A percentile compares a stretch with the other conserved stretches of the same genome.
Conservation (phyloP, 768 basidiomycete genomes). For the Tephrocybe sp. region DNA sequence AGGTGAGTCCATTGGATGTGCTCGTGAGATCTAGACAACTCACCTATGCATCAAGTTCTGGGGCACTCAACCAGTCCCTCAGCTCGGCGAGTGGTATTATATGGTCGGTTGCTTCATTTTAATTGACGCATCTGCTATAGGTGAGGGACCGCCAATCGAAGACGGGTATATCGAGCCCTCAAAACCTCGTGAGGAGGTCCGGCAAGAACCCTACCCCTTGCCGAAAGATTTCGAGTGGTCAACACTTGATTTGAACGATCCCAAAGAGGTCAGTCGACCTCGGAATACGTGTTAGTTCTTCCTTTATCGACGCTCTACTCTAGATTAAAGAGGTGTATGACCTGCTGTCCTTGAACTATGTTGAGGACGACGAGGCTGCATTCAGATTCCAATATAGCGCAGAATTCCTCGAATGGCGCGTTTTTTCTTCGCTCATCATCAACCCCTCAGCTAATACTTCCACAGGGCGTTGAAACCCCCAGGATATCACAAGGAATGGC, state of each 20-base stretch:
- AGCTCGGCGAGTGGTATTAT: constrained; percentile 50
- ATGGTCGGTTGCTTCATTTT: not conserved
- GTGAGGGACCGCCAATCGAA: constrained; percentile 60
- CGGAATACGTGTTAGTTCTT: not conserved
- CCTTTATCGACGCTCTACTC: constrained; percentile 4
- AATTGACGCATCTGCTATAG: constrained; percentile 30
- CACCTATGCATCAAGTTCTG: constrained; percentile 72
- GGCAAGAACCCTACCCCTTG: constrained; percentile 84
- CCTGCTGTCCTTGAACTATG: constrained; percentile 89
- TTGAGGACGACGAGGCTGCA: constrained; percentile 94
- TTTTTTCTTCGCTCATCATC: constrained; percentile 12
- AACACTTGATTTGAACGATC: constrained; percentile 73
- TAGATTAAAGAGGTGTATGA: constrained; percentile 92
- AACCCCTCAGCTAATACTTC: not conserved
- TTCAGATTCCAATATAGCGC: constrained; percentile 96
- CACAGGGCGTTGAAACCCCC: constrained; percentile 94
- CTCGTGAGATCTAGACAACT: constrained; percentile 2
- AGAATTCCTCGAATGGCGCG: constrained; percentile 89
- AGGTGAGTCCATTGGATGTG: constrained; percentile 47
- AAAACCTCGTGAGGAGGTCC: constrained; percentile 73
- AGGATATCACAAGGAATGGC: constrained; percentile 93
- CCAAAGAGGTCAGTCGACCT: constrained; percentile 56
- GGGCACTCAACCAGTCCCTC: constrained; percentile 97
- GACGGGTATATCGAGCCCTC: constrained; percentile 92
- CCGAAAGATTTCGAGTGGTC: constrained; percentile 95